These are phyloP conservation scores for Macrophomina tecta DNA, from an alignment of 2,329 filamentous ascomycete species.

Conservation along the genomic window DNA sequence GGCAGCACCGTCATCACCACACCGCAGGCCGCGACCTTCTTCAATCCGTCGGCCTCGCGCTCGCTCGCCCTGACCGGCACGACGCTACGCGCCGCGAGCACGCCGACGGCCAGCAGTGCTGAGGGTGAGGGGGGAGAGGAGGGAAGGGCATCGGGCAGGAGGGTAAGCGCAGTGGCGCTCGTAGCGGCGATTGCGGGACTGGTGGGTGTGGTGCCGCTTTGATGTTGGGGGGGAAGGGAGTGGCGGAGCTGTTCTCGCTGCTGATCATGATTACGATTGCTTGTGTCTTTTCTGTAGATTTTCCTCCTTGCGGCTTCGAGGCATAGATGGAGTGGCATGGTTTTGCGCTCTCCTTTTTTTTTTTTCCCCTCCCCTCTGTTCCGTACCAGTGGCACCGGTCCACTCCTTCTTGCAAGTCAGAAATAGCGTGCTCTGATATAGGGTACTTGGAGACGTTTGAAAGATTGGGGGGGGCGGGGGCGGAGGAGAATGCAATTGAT, in stretches of 20 bases:
- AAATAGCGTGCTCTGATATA: too few species aligned
- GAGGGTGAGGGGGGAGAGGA: not conserved
- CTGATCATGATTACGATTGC: too few species aligned
- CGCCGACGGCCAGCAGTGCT: not conserved
- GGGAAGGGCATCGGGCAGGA: not conserved
- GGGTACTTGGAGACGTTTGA: too few species aligned
- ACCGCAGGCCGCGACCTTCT: not conserved
- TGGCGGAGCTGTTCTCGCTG: too few species aligned
- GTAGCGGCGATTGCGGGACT: slow-evolving; percentile 10
- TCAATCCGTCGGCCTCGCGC: not conserved
- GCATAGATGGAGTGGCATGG: too few species aligned
- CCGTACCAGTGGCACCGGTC: too few species aligned
- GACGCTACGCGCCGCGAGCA: not conserved
- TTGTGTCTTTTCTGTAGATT: too few species aligned
- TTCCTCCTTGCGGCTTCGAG: too few species aligned
- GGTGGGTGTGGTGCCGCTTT: slow-evolving; percentile 1
- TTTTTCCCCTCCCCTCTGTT: too few species aligned
- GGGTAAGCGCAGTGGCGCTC: slow-evolving; percentile 10
- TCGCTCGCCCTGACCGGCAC: not conserved
- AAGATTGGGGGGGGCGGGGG: not conserved
- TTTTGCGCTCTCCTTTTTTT: too few species aligned
- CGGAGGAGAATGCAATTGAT: not conserved
- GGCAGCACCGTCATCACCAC: not conserved
- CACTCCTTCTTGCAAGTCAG: too few species aligned
- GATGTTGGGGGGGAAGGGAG: not conserved